A percentile compares a stretch with the other conserved stretches of the same genome.
Evolutionary conservation across 768 basidiomycete species (phyloP).

Genomic region (Tylopilus sp.): DNA sequence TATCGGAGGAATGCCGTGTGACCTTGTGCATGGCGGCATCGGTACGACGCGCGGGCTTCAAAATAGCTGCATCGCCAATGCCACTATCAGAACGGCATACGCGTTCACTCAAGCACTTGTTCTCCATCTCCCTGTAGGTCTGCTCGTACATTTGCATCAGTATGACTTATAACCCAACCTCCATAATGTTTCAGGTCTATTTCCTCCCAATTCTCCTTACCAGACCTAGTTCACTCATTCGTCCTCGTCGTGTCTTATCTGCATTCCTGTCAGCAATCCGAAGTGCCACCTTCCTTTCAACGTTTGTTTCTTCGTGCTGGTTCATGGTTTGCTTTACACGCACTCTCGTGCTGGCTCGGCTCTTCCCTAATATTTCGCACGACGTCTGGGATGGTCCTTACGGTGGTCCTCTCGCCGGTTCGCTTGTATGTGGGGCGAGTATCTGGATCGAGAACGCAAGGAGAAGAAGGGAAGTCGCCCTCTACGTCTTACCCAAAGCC

Average conservation of each 20-base stretch:
- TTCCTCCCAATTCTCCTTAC: slow-evolving; percentile 63
- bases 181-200: slow-evolving; percentile 51
- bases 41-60: slow-evolving; percentile 45
- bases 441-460: slow-evolving; percentile 75
- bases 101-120: slow-evolving; percentile 62
- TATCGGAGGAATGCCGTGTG: slow-evolving; percentile 73
- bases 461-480: slow-evolving; percentile 72
- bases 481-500: slow-evolving; percentile 75
- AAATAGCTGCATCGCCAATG: slow-evolving; percentile 60
- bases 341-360: slow-evolving; percentile 58
- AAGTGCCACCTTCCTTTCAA: slow-evolving; percentile 68
- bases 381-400: slow-evolving; percentile 78
- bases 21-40: slow-evolving; percentile 64
- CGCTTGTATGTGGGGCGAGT: slow-evolving; percentile 67
- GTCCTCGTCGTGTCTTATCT: slow-evolving; percentile 37
- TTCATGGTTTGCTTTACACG: slow-evolving; percentile 66
- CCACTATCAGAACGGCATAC: slow-evolving; percentile 45
- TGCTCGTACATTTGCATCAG: not conserved
- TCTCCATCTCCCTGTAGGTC: slow-evolving; percentile 69
- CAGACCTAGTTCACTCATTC: slow-evolving; percentile 50
- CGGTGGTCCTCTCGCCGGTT: slow-evolving; percentile 64
- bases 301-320: slow-evolving; percentile 72
- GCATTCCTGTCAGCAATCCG: slow-evolving; percentile 52
- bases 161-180: not conserved
- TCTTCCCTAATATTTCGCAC: slow-evolving; percentile 67